phyloP scores from a whole-genome alignment of 768 basidiomycete genomes.

The Lactarius quietus region DNA sequence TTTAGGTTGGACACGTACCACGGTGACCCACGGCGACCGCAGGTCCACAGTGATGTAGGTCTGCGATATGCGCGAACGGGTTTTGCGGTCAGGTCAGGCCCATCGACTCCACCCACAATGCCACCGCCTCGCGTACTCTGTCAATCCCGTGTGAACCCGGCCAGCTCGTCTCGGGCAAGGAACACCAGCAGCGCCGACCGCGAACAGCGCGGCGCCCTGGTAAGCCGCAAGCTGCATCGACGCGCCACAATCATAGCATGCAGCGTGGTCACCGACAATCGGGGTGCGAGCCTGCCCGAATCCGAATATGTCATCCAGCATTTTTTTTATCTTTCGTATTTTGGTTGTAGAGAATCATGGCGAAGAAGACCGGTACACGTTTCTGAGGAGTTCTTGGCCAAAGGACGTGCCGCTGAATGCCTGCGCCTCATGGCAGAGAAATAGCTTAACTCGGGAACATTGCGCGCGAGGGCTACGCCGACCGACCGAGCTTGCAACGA shows the following conservation, averaged over 20 bases:
- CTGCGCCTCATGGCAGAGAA: conserved; percentile 32
- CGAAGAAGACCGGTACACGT: conserved; percentile 57
- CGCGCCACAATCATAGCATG: conserved; percentile 65
- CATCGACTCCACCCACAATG: no score
- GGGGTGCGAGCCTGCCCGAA: conserved; percentile 66
- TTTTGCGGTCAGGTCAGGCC: conserved; percentile 45
- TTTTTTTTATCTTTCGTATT: no score
- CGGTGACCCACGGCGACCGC: conserved; percentile 49
- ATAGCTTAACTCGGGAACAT: no score
- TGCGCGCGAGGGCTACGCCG: no score
- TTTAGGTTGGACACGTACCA: not conserved
- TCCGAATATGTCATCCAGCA: conserved; percentile 51
- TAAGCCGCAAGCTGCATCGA: conserved; percentile 51
- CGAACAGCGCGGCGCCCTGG: conserved; percentile 39
- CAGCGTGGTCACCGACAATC: conserved; percentile 49
- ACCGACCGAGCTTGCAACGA: no score
- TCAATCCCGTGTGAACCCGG: conserved; percentile 56
- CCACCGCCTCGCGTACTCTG: conserved; percentile 31
- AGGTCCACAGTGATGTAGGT: conserved; percentile 52
- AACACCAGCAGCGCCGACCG: conserved; percentile 43
- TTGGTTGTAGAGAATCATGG: conserved; percentile 34
- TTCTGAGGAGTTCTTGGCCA: no score
- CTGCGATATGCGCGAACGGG: conserved; percentile 51
- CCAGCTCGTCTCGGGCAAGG: conserved; percentile 69
- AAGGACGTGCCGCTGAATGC: conserved; percentile 62